Conservation (phyloP, 129 eudicot genomes). For the Helianthus tuberosus region DNA sequence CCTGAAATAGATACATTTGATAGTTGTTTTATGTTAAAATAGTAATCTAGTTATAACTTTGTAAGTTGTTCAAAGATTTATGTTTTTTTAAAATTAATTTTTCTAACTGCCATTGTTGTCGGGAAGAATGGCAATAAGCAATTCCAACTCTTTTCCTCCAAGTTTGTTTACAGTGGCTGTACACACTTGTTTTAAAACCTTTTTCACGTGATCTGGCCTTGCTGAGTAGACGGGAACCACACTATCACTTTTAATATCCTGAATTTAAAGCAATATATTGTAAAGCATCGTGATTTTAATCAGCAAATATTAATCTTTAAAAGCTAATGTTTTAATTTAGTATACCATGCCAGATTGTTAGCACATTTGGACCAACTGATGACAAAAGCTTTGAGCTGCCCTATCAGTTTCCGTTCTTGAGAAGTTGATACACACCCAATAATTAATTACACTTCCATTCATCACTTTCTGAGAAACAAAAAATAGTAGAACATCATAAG, state of each 20-base stretch:
- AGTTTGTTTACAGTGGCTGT: too few species aligned
- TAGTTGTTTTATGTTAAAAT: neutral
- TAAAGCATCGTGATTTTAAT: neutral
- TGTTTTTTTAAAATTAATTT: neutral
- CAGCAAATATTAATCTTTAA: neutral
- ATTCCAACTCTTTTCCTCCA: slow-evolving; percentile 66
- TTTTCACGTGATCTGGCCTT: slow-evolving; percentile 78
- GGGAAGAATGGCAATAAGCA: slow-evolving; percentile 74
- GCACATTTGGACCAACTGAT: slow-evolving; percentile 70
- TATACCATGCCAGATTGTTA: slow-evolving; percentile 75
- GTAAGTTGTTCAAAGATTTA: neutral
- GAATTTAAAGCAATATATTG: neutral
- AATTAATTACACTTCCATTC: slow-evolving; percentile 62
- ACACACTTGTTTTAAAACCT: slow-evolving; percentile 56
- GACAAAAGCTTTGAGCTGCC: slow-evolving; percentile 60
- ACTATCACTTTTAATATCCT: slow-evolving; percentile 69
- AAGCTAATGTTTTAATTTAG: neutral
- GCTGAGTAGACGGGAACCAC: slow-evolving; percentile 62
- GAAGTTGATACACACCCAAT: slow-evolving; percentile 82
- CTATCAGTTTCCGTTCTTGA: slow-evolving; percentile 64
- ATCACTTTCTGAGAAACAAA: slow-evolving; percentile 63
- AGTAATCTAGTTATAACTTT: neutral
- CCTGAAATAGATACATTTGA: neutral
- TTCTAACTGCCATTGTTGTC: slow-evolving; percentile 65
- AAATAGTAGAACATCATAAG: neutral